Evolutionary conservation across 495 filamentous ascomycete species (phyloP).

Genomic region (Xylaria longipes): DNA sequence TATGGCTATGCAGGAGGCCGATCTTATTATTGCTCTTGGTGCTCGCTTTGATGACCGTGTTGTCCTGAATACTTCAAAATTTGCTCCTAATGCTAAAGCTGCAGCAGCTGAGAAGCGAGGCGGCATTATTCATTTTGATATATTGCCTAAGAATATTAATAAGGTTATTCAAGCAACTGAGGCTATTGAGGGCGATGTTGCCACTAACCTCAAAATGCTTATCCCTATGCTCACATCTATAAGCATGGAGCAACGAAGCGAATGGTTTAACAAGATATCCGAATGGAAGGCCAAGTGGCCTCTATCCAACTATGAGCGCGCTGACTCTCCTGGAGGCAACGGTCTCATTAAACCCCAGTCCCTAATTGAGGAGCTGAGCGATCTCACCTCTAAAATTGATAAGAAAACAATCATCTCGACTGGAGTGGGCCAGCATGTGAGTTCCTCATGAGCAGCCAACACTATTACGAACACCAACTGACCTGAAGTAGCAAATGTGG

Average conservation of each 20-base stretch:
- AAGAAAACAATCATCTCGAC: conserved; percentile 80
- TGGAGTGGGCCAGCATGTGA: conserved; percentile 83
- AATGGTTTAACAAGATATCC: conserved; percentile 84
- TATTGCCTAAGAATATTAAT: conserved; percentile 88
- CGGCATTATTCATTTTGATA: conserved; percentile 82
- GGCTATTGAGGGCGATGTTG: conserved; percentile 77
- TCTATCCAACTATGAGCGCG: conserved; percentile 73
- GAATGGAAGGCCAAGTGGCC: conserved; percentile 86
- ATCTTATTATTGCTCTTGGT: conserved; percentile 78
- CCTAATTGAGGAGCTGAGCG: conserved; percentile 83
- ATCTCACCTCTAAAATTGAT: conserved; percentile 75
- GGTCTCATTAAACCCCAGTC: conserved; percentile 86
- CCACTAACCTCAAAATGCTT: conserved; percentile 70
- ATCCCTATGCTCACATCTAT: conserved; percentile 66
- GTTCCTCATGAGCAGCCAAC: conserved; percentile 11
- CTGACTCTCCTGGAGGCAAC: conserved; percentile 57
- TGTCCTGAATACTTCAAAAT: conserved; percentile 68
- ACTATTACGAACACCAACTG: conserved; percentile 11
- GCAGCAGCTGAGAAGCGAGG: conserved; percentile 75
- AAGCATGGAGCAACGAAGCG: conserved; percentile 66
- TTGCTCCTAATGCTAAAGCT: conserved; percentile 70
- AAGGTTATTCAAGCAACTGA: conserved; percentile 87
- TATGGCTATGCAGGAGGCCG: conserved; percentile 78
- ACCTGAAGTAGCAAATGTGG: conserved; percentile 78
- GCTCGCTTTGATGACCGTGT: conserved; percentile 82